Conservation (phyloP, 106 monocot species). For the Allium sativum region DNA sequence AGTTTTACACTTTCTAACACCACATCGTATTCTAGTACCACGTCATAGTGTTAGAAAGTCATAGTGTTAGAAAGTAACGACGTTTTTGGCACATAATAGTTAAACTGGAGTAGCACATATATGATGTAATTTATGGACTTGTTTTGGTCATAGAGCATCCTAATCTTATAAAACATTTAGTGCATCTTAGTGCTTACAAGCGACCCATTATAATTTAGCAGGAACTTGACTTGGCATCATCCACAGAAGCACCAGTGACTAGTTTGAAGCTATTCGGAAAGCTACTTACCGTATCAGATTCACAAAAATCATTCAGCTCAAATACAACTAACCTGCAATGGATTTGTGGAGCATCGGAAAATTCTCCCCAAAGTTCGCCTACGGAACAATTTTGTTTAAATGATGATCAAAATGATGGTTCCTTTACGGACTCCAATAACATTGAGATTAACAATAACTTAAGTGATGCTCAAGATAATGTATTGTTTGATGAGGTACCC, state of each 20-base stretch:
- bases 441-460: background rate
- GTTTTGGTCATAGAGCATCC: too few relatives aligned
- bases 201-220: background rate
- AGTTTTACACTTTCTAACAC: too few relatives aligned
- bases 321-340: background rate
- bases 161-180: too few relatives aligned
- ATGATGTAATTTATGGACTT: too few relatives aligned
- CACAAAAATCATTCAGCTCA: conserved; percentile 2
- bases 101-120: too few relatives aligned
- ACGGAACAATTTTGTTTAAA: too few relatives aligned
- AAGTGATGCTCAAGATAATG: background rate
- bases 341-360: background rate
- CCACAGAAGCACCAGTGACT: conserved; percentile 12
- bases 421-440: background rate
- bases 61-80: too few relatives aligned
- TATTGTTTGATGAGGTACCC: background rate
- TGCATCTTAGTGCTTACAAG: too few relatives aligned
- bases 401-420: background rate
- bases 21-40: too few relatives aligned
- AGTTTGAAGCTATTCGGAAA: conserved; percentile 70
- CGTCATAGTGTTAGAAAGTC: too few relatives aligned
- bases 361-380: too few relatives aligned
- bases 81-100: too few relatives aligned
- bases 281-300: conserved; percentile 33
- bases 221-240: conserved; percentile 14